phyloP scores from a whole-genome alignment of 2,329 filamentous ascomycete species.

The Leptographium procerum region DNA sequence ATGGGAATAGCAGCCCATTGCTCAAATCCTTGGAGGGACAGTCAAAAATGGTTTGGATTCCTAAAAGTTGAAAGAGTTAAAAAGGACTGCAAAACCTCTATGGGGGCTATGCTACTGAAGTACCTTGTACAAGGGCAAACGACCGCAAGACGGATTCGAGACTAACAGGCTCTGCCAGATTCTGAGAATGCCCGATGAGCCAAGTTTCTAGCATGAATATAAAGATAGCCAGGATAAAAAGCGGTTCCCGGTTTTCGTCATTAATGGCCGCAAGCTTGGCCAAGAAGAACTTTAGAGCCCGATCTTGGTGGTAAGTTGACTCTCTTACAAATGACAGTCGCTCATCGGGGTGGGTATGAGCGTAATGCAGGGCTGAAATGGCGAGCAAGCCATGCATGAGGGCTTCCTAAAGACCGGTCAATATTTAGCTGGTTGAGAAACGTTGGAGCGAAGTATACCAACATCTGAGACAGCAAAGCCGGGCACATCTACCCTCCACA shows the following conservation, averaged over 20 bases:
- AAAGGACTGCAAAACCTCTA: no score
- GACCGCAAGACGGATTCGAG: background rate
- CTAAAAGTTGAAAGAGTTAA: background rate
- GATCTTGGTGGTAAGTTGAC: background rate
- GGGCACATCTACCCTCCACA: background rate
- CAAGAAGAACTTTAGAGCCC: background rate
- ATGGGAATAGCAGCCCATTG: background rate
- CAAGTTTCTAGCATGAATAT: background rate
- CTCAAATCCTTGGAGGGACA: background rate
- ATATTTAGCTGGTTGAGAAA: background rate
- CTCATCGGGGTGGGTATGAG: background rate
- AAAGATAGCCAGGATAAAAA: background rate
- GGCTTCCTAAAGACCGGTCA: background rate
- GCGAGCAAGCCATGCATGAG: slow-evolving; percentile 1
- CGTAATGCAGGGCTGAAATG: background rate
- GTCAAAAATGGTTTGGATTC: background rate
- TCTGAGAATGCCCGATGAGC: background rate
- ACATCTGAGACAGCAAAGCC: background rate
- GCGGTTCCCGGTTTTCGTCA: background rate
- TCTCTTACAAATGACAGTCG: background rate
- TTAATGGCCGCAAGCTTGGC: background rate
- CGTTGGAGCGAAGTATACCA: background rate
- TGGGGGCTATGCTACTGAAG: background rate
- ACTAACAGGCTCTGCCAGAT: background rate
- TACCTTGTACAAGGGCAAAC: background rate